These are phyloP conservation scores for Stygiomarasmius scandens DNA, from an alignment of 1,284 basidiomycete genomes.

Conservation along the genomic window DNA sequence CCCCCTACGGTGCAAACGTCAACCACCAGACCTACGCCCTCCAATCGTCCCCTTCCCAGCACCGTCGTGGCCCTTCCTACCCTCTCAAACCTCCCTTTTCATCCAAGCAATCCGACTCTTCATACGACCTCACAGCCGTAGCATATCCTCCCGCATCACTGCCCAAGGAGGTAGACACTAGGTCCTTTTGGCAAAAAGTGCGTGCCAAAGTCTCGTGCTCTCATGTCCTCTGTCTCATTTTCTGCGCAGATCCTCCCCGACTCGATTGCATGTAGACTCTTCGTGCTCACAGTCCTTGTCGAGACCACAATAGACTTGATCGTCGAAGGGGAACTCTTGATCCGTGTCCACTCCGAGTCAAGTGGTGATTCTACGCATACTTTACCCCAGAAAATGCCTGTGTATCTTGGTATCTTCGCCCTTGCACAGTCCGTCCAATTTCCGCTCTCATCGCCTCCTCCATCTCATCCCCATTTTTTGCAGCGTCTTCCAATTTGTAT, in stretches of 20 bases:
- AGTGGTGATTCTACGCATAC: conserved; percentile 20
- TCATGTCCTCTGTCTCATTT: conserved; percentile 16
- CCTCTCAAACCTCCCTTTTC: conserved; percentile 54
- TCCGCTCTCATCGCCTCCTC: conserved; percentile 1
- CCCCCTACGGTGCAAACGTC: conserved; percentile 55
- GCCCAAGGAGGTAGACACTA: conserved; percentile 46
- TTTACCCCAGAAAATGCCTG: conserved; percentile 68
- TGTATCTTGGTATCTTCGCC: conserved; percentile 87
- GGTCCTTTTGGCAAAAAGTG: conserved; percentile 61
- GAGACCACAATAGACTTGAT: conserved; percentile 85
- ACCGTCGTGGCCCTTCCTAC: conserved; percentile 47
- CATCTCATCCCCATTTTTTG: not conserved
- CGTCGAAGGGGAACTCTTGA: conserved; percentile 76
- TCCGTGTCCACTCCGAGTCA: conserved; percentile 54
- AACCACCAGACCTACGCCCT: conserved; percentile 61
- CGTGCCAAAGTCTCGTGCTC: conserved; percentile 18
- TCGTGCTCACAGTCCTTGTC: conserved; percentile 76
- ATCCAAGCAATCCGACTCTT: conserved; percentile 46
- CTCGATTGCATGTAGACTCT: conserved; percentile 78
- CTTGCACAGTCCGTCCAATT: conserved; percentile 78
- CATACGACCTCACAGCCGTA: conserved; percentile 42
- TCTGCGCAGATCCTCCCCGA: conserved; percentile 68
- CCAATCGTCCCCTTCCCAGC: conserved; percentile 35
- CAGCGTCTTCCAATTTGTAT: conserved; percentile 84
- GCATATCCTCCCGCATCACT: conserved; percentile 58